Percentiles rank a stretch among this genome's conserved stretches.
Evolutionary conservation across 1,284 basidiomycete species (phyloP).

Genomic region (Pyrrhoderma lamaoense): DNA sequence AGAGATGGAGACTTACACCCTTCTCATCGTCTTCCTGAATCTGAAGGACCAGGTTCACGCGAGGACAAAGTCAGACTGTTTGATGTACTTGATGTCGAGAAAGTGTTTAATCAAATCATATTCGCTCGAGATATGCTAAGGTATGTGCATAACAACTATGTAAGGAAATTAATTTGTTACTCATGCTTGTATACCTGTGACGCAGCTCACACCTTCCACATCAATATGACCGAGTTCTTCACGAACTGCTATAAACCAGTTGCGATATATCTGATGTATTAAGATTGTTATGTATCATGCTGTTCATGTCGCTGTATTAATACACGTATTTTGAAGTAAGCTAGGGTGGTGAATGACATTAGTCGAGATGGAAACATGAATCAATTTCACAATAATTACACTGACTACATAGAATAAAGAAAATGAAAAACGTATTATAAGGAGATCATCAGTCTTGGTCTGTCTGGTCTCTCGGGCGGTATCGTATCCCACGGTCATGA

Average conservation of each 20-base stretch:
- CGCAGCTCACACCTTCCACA: conserved; percentile 63
- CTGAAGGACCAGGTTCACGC: conserved; percentile 13
- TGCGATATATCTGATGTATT: too few species aligned
- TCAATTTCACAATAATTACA: too few species aligned
- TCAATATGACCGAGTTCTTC: conserved; percentile 56
- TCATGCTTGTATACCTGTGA: not conserved
- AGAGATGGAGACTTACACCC: conserved; percentile 58
- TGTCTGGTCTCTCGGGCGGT: conserved; percentile 70
- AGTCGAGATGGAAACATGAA: too few species aligned
- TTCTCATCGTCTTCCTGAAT: conserved; percentile 33
- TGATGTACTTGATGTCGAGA: conserved; percentile 65
- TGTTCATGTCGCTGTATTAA: too few species aligned
- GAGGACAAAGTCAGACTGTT: conserved; percentile 54
- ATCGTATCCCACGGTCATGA: conserved; percentile 68
- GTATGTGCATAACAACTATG: conserved; percentile 30
- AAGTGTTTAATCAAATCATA: conserved; percentile 73
- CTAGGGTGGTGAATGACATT: too few species aligned
- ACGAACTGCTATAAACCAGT: conserved; percentile 56
- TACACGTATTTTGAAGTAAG: too few species aligned
- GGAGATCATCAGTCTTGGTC: conserved; percentile 62
- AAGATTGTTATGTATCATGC: too few species aligned
- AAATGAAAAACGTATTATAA: too few species aligned
- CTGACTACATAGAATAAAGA: too few species aligned
- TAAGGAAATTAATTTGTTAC: not conserved
- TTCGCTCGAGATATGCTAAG: conserved; percentile 78